These are phyloP conservation scores for Melastoma candidum DNA, from an alignment of 441 rosid species.

Conservation along the genomic window DNA sequence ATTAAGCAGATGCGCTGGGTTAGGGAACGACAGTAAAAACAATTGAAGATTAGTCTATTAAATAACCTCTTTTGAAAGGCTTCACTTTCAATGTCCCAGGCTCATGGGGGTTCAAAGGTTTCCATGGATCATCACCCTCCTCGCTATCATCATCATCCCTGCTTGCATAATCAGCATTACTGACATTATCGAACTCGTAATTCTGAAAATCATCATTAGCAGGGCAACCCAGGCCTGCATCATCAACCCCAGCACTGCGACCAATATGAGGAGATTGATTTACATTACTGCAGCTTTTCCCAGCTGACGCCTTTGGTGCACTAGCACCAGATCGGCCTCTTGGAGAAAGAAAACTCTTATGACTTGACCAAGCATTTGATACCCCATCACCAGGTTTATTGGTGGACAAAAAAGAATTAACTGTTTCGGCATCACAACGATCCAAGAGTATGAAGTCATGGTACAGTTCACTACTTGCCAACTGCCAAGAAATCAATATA, in stretches of 20 bases:
- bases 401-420: constrained; percentile 43
- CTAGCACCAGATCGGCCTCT: constrained; percentile 48
- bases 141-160: constrained; percentile 33
- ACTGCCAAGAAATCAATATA: constrained; percentile 31
- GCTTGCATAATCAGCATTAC: constrained; percentile 39
- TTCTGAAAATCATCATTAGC: constrained; percentile 28
- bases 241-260: constrained; percentile 26
- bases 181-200: constrained; percentile 33
- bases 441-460: constrained; percentile 74
- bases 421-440: constrained; percentile 57
- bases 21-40: constrained; percentile 13
- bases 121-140: constrained; percentile 62
- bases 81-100: constrained; percentile 78
- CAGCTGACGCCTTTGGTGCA: constrained; percentile 38
- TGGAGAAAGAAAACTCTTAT: constrained; percentile 51
- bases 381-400: constrained; percentile 32
- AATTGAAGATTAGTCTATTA: constrained; percentile 7
- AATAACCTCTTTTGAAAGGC: constrained; percentile 72
- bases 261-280: constrained; percentile 30
- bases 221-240: constrained; percentile 25
- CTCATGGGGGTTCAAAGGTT: constrained; percentile 87
- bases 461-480: constrained; percentile 68
- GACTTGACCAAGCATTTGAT: constrained; percentile 31
- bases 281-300: constrained; percentile 38
- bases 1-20: constrained; percentile 12